Base-by-base conservation (phyloP, 140 eudicot species). In the Anethum foeniculum region DNA sequence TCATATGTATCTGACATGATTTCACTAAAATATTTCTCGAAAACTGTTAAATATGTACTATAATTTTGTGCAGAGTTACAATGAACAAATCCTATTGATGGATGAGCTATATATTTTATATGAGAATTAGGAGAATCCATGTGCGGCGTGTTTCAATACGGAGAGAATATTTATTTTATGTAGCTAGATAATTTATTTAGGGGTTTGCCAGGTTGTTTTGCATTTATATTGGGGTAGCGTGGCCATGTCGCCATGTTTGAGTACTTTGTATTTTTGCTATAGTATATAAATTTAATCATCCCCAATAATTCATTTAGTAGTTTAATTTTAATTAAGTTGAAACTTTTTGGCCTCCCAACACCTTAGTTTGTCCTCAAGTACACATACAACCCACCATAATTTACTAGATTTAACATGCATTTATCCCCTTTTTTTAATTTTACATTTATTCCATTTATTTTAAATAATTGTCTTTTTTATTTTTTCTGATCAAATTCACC, bases 221-320 rank as follows among this genome's bases (percentile, higher is more conserved):
- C 82, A 65, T 79, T 79, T 43, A 44, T 79, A 25, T 67, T 43
- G 46, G 21, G 1, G 62, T 67, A 65, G 82, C 82, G 82, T 79
- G 82, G 77, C 36, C 77, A 79, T 79, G 76, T 79, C 82, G 82
- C 76, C 34, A 65, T 79, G 49, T 47, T 39, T 67, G 44, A 79
- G 81, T 65, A 16, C 39, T 79, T 79, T 79, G 77, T 27, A 65
- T 79, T 67, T 27, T n/a, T 79, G 75, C 15, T 30, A 79, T 27
- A 78, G 0, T 47, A 19, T 39, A 79, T 7, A 30, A n/a, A 32
- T 34, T 0, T 36, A 36, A 16, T 38, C 13, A 12, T 56, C 28
- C 34, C 34, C 77, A 44, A 19, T 54, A 39, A 36, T 58, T 48
- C 36, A 64, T 18, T 62, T 32, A 36, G 34, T 38, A 78, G 34